Conservation (phyloP, 345 rosid genomes). For the Syzygium grande region DNA sequence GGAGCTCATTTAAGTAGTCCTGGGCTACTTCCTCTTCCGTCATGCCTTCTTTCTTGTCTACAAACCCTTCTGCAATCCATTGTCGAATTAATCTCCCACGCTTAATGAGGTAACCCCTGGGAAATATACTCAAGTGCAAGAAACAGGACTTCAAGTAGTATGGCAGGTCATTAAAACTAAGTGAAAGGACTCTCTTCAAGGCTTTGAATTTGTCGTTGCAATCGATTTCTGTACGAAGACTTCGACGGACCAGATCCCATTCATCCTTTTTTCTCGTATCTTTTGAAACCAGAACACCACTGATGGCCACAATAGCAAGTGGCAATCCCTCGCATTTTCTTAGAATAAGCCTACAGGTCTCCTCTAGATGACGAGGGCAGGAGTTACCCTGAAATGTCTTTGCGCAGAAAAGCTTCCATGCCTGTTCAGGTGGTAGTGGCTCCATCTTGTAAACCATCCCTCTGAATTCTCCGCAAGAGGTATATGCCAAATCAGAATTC, state of each 20-base stretch:
- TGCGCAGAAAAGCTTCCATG: constrained; percentile 25
- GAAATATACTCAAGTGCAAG: constrained; percentile 31
- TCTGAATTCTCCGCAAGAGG: constrained; percentile 5
- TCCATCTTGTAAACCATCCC: constrained; percentile 16
- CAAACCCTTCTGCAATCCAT: constrained; percentile 40
- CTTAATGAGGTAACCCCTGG: constrained; percentile 19
- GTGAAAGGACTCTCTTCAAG: constrained; percentile 24
- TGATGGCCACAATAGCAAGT: constrained; percentile 36
- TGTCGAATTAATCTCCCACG: constrained; percentile 13
- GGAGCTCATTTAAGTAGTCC: constrained; percentile 26
- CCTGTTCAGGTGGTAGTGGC: constrained; percentile 13
- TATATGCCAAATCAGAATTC: constrained; percentile 8
- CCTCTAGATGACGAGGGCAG: constrained; percentile 24
- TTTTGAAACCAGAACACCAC: constrained; percentile 31
- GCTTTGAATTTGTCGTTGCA: constrained; percentile 13
- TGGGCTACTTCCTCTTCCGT: constrained; percentile 31
- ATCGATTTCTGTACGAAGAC: constrained; percentile 21
- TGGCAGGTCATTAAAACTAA: constrained; percentile 38
- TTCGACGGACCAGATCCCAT: constrained; percentile 22
- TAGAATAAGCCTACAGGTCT: constrained; percentile 14
- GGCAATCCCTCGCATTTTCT: constrained; percentile 35
- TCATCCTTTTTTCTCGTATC: constrained; percentile 10
- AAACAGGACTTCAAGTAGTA: constrained; percentile 31
- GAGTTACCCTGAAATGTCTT: constrained; percentile 19
- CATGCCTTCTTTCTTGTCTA: constrained; percentile 27